Percentiles rank a stretch among this genome's conserved stretches.
These are phyloP conservation scores for Beauveria medogensis DNA, from an alignment of 2,329 filamentous ascomycete species.

Conservation along the genomic window DNA sequence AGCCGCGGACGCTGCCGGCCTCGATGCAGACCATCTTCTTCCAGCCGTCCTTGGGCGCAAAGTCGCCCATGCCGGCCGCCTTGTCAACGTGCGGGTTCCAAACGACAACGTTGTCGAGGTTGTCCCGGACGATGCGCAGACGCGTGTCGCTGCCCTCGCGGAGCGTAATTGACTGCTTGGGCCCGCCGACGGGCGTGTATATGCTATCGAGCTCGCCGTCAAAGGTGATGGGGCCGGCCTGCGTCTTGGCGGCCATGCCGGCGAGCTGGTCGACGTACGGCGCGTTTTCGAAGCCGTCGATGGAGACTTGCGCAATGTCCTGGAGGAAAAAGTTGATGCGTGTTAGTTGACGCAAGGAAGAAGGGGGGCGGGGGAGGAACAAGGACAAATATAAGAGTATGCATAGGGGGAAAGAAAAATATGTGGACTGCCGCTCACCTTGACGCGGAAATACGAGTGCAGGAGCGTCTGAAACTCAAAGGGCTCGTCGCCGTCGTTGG, in stretches of 20 bases:
- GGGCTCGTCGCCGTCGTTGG: conserved; percentile 72
- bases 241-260: conserved; percentile 54
- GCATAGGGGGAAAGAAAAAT: not conserved
- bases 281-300: conserved; percentile 69
- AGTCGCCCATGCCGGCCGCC: conserved; percentile 74
- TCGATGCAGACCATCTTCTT: conserved; percentile 94
- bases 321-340: conserved; percentile 25
- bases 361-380: too few species aligned
- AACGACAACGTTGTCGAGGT: conserved; percentile 79
- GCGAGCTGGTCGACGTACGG: conserved; percentile 81
- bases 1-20: conserved; percentile 73
- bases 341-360: too few species aligned
- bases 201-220: conserved; percentile 78
- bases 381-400: too few species aligned
- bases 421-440: conserved; percentile 43
- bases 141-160: conserved; percentile 53
- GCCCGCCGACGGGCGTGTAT: conserved; percentile 63
- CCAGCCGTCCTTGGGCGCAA: conserved; percentile 81
- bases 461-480: conserved; percentile 90
- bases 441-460: conserved; percentile 80
- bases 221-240: conserved; percentile 58
- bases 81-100: conserved; percentile 97
- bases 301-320: conserved; percentile 68
- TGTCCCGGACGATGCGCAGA: conserved; percentile 74
- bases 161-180: conserved; percentile 51